A percentile compares a stretch with the other conserved stretches of the same genome.
These are phyloP conservation scores for Mollisia scopiformis DNA, from an alignment of 2,329 filamentous ascomycete genomes.

Conservation along the genomic window DNA sequence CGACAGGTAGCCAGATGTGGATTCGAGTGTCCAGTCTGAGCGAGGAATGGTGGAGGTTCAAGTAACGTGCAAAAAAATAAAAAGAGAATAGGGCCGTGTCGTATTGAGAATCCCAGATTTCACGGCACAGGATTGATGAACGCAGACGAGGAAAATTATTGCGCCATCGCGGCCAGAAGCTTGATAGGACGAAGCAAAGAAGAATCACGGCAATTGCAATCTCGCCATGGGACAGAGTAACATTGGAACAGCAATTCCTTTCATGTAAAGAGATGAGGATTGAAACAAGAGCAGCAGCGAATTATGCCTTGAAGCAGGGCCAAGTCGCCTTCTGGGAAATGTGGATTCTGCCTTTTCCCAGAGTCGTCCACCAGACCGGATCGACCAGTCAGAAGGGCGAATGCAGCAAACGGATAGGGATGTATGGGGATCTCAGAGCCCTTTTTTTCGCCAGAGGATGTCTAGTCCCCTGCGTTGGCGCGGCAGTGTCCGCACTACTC, in stretches of 20 bases:
- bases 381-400: background rate
- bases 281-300: constrained; percentile 9
- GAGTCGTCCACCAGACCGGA: background rate
- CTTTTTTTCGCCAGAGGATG: background rate
- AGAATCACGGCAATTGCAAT: constrained; percentile 2
- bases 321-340: constrained; percentile 5
- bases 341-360: background rate
- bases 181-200: constrained; percentile 5
- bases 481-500: constrained; percentile 12
- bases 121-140: constrained; percentile 11
- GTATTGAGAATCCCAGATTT: constrained; percentile 7
- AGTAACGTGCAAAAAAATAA: constrained; percentile 26
- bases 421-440: background rate
- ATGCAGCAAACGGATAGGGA: background rate
- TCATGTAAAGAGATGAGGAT: constrained; percentile 11
- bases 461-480: constrained; percentile 13
- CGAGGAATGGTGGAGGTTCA: constrained; percentile 15
- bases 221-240: constrained; percentile 1
- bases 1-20: constrained; percentile 15
- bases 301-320: constrained; percentile 4
- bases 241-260: constrained; percentile 6
- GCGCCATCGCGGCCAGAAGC: constrained; percentile 18
- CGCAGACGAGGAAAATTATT: constrained; percentile 21
- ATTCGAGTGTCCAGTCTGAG: constrained; percentile 13
- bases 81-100: constrained; percentile 8